phyloP scores from a whole-genome alignment of 139 green algal genomes.

The Chlamydomonas schloesseri region DNA sequence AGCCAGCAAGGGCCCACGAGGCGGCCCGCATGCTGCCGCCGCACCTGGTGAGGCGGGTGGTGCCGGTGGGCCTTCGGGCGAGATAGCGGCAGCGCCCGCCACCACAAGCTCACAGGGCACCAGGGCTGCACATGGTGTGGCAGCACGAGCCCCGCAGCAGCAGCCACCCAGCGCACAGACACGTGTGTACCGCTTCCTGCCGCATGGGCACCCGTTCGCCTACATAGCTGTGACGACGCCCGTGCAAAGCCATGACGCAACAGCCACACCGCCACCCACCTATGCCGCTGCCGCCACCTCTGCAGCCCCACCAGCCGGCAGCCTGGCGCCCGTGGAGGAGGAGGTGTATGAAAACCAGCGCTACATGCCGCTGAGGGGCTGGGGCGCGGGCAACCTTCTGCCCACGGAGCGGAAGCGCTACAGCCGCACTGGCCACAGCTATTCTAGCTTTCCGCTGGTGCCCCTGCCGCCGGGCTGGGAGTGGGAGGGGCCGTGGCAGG shows the following conservation, averaged over 20 bases:
- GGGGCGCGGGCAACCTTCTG: slow-evolving; percentile 64
- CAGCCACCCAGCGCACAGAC: too few species aligned
- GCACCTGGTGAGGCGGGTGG: too few species aligned
- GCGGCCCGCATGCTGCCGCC: too few species aligned
- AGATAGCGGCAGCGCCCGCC: too few species aligned
- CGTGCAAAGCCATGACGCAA: neutral
- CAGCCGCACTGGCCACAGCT: slow-evolving; percentile 55
- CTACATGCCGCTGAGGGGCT: slow-evolving; percentile 73
- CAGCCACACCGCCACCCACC: neutral
- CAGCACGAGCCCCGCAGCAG: too few species aligned
- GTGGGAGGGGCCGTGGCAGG: slow-evolving; percentile 80
- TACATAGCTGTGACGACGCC: too few species aligned
- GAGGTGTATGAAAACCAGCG: slow-evolving; percentile 92
- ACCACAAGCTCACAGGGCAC: too few species aligned
- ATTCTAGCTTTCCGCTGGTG: slow-evolving; percentile 61
- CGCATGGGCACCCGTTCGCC: too few species aligned
- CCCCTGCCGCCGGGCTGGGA: slow-evolving; percentile 74
- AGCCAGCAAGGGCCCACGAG: neutral
- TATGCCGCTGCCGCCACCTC: neutral
- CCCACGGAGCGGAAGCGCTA: slow-evolving; percentile 72
- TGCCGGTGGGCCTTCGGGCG: too few species aligned
- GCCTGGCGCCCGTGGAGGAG: slow-evolving; percentile 63
- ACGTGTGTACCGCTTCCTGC: too few species aligned
- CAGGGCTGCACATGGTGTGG: too few species aligned
- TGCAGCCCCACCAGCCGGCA: neutral